Base-by-base conservation (phyloP, 148 eudicot genomes). In the Gaultheria prostrata region DNA sequence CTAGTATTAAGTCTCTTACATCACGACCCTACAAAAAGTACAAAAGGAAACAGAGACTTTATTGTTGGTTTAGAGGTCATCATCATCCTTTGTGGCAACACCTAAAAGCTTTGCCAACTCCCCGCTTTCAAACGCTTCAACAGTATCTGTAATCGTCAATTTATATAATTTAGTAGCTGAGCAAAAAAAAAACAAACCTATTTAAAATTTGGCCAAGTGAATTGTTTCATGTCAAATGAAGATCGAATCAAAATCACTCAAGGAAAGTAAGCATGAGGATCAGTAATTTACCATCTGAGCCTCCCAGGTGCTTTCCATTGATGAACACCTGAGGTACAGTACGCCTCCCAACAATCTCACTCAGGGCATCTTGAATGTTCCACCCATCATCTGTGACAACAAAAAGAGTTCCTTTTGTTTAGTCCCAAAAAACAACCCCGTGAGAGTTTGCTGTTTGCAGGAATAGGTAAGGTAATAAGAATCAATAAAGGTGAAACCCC, bases 321-420 rank as follows among this genome's bases (percentile, higher is more conserved):
- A 97, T 91, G 87, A 97, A 97, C 82, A 97, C 98, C 85, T 97
- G 99, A 15, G 99, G 99, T 8, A 97, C 99, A 32, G 99, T 97
- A 61, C 98, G 93, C 84, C 96, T 92, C 30, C 96, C 95, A 43
- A 94, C 90, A 81, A 93, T 82, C 61, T 87, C 89, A 80, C 94
- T 74, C 50, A 97, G 67, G 35, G 99, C 98, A 86, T 91, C 92
- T 85, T 97, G 99, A 81, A 97, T 93, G 49, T 82, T 80, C 85
- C 70, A 88, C 33, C 98, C 99, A 87, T 97, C 99, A 71, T 91
- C 99, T 97, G 89, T 78, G 63, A 80, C 78, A 76, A 54, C 3
- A 30, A 61, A 8, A 77, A 12, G 49, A 83, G 33, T 61, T 83
- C 45, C 30, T 85, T 43, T 72, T 61, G 53, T 61, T 35, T 76